Evolutionary conservation across 495 filamentous ascomycete genomes (phyloP).

Genomic region (Mycothermus thermophilus): DNA sequence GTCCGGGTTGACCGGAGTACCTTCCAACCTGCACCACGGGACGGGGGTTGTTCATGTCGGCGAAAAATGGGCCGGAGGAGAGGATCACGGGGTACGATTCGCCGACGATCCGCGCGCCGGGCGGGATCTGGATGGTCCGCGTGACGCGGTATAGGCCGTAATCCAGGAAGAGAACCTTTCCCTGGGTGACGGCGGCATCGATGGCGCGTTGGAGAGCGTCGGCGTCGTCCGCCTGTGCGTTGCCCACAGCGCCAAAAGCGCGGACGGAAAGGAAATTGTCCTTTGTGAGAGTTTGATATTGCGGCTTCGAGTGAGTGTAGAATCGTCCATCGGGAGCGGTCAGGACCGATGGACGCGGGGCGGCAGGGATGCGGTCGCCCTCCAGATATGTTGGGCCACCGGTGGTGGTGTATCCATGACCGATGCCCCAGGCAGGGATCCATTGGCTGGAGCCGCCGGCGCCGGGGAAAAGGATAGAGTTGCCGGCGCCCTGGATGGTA

Average conservation of each 20-base stretch:
- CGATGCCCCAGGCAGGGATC: slow-evolving; percentile 37
- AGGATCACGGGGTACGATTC: slow-evolving; percentile 83
- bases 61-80: slow-evolving; percentile 58
- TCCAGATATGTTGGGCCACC: too few species aligned
- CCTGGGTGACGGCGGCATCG: slow-evolving; percentile 44
- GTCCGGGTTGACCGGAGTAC: slow-evolving; percentile 53
- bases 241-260: slow-evolving; percentile 53
- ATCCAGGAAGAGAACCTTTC: slow-evolving; percentile 46
- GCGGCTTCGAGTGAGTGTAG: slow-evolving; percentile 43
- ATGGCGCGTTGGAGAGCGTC: slow-evolving; percentile 45
- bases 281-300: slow-evolving; percentile 39
- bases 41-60: slow-evolving; percentile 52
- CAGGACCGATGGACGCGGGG: slow-evolving; percentile 27
- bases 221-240: slow-evolving; percentile 59
- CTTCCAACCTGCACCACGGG: slow-evolving; percentile 64
- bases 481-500: slow-evolving; percentile 42
- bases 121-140: slow-evolving; percentile 47
- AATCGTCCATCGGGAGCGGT: slow-evolving; percentile 25
- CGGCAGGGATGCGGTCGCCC: slow-evolving; percentile 18
- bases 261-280: slow-evolving; percentile 48
- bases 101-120: slow-evolving; percentile 56
- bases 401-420: slow-evolving; percentile 30
- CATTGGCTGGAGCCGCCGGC: slow-evolving; percentile 38
- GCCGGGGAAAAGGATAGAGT: slow-evolving; percentile 42
- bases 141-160: slow-evolving; percentile 51